Percentiles rank a stretch among this genome's conserved stretches.
Conservation (phyloP, 345 rosid species). For the Trapa incisa region DNA sequence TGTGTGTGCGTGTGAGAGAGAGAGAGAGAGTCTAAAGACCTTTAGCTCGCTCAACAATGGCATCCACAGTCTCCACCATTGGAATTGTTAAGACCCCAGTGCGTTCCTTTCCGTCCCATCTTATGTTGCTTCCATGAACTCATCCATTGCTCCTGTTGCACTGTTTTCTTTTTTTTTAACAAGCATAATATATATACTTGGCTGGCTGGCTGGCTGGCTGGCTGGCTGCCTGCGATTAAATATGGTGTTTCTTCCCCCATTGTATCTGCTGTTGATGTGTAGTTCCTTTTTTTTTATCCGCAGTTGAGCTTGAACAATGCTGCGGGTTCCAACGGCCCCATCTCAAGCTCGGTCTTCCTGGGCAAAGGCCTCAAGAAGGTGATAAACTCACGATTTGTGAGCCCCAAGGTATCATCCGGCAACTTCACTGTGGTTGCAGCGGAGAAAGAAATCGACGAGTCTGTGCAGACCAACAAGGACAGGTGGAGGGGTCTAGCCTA, state of each 20-base stretch:
- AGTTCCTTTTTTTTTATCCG: background rate
- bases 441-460: conserved; percentile 9
- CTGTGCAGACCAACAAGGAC: conserved; percentile 11
- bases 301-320: conserved; percentile 18
- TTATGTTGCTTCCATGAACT: background rate
- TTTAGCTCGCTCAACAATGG: conserved; percentile 7
- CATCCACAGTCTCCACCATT: conserved; percentile 11
- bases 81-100: conserved; percentile 10
- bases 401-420: conserved; percentile 10
- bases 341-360: conserved; percentile 12
- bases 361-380: conserved; percentile 16
- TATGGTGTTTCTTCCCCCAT: background rate
- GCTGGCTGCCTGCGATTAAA: background rate
- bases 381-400: conserved; percentile 3
- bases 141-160: too few species aligned
- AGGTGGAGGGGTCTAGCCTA: conserved; percentile 12
- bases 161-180: background rate
- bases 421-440: conserved; percentile 13
- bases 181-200: too few species aligned
- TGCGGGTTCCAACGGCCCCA: conserved; percentile 4
- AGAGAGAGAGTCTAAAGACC: background rate
- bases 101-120: background rate
- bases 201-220: too few species aligned
- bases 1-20: background rate
- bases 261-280: background rate